phyloP scores from a whole-genome alignment of 1,284 basidiomycete genomes.

The Melampsora larici-populina region DNA sequence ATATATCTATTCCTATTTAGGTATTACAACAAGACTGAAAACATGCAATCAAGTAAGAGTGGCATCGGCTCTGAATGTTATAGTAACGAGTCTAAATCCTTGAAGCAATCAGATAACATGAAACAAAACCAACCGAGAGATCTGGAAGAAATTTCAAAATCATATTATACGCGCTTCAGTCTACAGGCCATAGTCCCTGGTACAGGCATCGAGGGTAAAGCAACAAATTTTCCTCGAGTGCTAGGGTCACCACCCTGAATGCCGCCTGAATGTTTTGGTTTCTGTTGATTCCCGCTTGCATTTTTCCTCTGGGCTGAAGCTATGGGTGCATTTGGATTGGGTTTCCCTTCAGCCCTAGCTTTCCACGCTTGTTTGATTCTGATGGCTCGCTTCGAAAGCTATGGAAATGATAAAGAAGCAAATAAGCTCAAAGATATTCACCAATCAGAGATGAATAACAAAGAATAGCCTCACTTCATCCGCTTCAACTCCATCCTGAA shows the following conservation, averaged over 20 bases:
- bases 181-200: neutral
- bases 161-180: neutral
- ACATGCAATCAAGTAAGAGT: too few species aligned
- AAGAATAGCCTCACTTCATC: slow-evolving; percentile 47
- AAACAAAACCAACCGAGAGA: too few species aligned
- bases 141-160: too few species aligned
- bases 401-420: neutral
- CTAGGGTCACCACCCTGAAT: neutral
- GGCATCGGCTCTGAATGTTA: too few species aligned
- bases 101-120: too few species aligned
- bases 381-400: slow-evolving; percentile 29
- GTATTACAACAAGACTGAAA: too few species aligned
- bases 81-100: too few species aligned
- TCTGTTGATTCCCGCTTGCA: too few species aligned
- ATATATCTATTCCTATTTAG: too few species aligned
- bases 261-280: too few species aligned
- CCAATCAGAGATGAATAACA: neutral
- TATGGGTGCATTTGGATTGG: neutral
- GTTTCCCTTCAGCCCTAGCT: slow-evolving; percentile 22
- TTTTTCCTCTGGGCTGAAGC: neutral
- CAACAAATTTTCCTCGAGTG: neutral
- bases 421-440: neutral
- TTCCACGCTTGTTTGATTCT: slow-evolving; percentile 38
- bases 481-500: slow-evolving; percentile 78
- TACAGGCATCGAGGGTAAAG: neutral